Base-by-base conservation (phyloP, 345 rosid species). In the Luvunga scandens region DNA sequence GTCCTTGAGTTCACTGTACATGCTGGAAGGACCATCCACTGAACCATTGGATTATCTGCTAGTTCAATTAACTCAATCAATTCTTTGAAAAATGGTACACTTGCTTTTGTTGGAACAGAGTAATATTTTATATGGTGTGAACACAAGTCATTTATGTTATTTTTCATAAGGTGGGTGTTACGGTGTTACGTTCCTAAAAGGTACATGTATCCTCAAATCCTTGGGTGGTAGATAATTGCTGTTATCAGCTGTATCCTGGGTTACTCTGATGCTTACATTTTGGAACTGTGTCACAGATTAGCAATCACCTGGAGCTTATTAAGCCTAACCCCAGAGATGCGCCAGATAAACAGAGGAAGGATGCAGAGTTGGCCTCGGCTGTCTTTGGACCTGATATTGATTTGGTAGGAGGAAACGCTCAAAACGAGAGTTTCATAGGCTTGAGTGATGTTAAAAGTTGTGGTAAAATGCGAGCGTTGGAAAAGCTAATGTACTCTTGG, bases 311-410 rank as follows among this genome's bases (percentile, higher is more conserved):
- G 77, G 99, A 95, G 91, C 94, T 95, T 76, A 87, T 95, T 66
- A 95, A 95, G 91, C 97, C 98, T n/a, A 94, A 92, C 75, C 91
- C 95, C 30, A 85, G 84, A 86, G 99, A 95, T 84, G 98, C 94
- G 74, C 84, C 85, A 45, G 94, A 90, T 34, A 95, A 95, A 82
- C 99, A 94, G 75, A 88, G 85, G 81, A 95, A 92, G 82, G 99
- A 94, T 77, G 91, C 95, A 61, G 97, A 95, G 81, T 92, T 95
- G 85, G 94, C 90, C 28, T 82, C 92, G 50, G 86, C 95, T 45
- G 95, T 95, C 79, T 94, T 95, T 81, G 97, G 97, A 55, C 74
- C 86, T 28, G 97, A 95, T 84, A 80, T 88, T 80, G 93, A 90
- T 83, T 79, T 90, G 86, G 92, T 91, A 45, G 99, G 99, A 67